Evolutionary conservation across 1,284 basidiomycete species (phyloP).

Genomic region (Puccinia sorghi): DNA sequence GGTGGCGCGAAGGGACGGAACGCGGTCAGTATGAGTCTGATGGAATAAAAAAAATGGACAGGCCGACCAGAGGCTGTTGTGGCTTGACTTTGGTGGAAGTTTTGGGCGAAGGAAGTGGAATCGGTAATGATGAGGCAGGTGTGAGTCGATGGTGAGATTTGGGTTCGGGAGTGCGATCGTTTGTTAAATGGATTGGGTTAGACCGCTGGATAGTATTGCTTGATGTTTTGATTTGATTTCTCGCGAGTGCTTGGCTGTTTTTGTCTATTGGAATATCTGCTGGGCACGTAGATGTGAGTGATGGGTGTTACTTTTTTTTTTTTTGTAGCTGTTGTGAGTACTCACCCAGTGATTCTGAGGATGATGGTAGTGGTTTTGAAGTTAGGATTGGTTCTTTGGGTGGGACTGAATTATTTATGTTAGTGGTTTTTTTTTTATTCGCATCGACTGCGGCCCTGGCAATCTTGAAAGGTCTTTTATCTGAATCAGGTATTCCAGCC

Average conservation of each 20-base stretch:
- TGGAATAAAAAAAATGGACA: background rate
- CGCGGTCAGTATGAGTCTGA: too few species aligned
- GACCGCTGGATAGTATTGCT: background rate
- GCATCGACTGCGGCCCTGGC: conserved; percentile 53
- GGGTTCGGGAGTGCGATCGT: background rate
- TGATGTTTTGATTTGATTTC: background rate
- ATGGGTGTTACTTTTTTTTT: too few species aligned
- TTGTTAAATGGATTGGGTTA: background rate
- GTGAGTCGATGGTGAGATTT: background rate
- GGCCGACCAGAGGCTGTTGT: background rate
- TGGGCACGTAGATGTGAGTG: background rate
- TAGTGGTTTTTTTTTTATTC: conserved; percentile 43
- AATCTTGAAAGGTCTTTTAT: conserved; percentile 53
- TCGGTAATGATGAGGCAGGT: background rate
- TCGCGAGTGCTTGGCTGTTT: background rate
- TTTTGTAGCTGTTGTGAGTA: background rate
- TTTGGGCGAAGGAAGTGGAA: background rate
- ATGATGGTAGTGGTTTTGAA: background rate
- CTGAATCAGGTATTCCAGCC: conserved; percentile 54
- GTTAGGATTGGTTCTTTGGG: conserved; percentile 2
- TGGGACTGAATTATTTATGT: background rate
- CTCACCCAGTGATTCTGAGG: background rate
- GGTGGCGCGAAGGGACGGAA: too few species aligned
- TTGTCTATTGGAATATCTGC: background rate
- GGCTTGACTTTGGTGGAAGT: background rate